Evolutionary conservation across 306 rosid genomes (phyloP).

Genomic region (Sicyos baderoa): DNA sequence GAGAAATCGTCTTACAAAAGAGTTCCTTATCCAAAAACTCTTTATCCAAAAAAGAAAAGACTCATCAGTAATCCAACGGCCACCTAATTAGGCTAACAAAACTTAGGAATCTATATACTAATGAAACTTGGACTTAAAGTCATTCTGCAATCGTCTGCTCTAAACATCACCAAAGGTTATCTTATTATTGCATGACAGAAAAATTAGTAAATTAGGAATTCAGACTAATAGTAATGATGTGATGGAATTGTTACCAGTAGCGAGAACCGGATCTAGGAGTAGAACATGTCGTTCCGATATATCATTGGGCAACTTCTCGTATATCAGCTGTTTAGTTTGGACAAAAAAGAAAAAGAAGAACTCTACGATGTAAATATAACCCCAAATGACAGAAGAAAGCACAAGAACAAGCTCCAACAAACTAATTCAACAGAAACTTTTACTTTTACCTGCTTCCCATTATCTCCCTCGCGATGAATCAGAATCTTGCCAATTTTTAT

Average conservation of each 20-base stretch:
- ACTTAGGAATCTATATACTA: too few species aligned
- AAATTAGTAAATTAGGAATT: not conserved
- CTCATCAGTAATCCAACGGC: too few species aligned
- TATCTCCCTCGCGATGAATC: conserved; percentile 93
- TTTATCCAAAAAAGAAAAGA: too few species aligned
- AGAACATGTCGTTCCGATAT: conserved; percentile 95
- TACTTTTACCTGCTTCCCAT: conserved; percentile 76
- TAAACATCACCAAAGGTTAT: not conserved
- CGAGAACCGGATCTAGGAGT: conserved; percentile 97
- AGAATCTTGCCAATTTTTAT: conserved; percentile 95
- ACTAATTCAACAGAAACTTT: not conserved
- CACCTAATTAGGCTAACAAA: too few species aligned
- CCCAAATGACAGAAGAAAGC: not conserved
- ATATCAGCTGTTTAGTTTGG: conserved; percentile 67
- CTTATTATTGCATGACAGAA: too few species aligned
- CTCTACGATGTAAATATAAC: not conserved
- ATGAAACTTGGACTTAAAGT: not conserved
- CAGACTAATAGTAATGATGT: not conserved
- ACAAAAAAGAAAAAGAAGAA: not conserved
- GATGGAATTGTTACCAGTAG: conserved; percentile 53
- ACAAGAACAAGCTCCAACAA: conserved; percentile 11
- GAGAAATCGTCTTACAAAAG: too few species aligned
- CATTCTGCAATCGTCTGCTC: too few species aligned
- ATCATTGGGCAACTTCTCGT: conserved; percentile 91
- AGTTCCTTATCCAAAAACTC: too few species aligned